These are phyloP conservation scores for Vanderwaltozyma tropicalis DNA, from an alignment of 805 yeast species.

Conservation along the genomic window DNA sequence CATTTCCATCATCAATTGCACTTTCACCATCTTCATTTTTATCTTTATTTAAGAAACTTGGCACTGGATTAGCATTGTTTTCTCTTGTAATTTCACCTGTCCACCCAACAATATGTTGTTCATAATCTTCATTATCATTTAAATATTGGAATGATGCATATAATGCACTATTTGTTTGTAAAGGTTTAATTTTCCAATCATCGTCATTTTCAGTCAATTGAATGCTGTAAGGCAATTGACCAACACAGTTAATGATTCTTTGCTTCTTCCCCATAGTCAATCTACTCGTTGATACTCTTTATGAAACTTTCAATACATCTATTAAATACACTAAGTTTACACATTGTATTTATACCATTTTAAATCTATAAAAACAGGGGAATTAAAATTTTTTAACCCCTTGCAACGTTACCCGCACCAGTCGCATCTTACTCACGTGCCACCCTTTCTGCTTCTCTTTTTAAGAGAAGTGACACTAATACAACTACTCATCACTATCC, in stretches of 20 bases:
- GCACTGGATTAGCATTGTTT: neutral
- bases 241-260: constrained; percentile 29
- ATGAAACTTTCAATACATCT: too few relatives aligned
- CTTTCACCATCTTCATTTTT: neutral
- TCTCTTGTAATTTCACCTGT: constrained; percentile 64
- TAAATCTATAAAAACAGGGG: too few relatives aligned
- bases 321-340: too few relatives aligned
- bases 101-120: constrained; percentile 86
- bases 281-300: neutral
- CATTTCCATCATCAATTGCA: neutral
- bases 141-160: constrained; percentile 64
- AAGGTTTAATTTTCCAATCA: constrained; percentile 48
- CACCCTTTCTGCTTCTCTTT: too few relatives aligned
- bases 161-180: constrained; percentile 78
- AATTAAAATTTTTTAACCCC: too few relatives aligned
- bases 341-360: too few relatives aligned
- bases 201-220: constrained; percentile 23
- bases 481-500: too few relatives aligned
- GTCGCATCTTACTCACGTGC: too few relatives aligned
- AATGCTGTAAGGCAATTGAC: constrained; percentile 29
- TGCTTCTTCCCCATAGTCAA: constrained; percentile 12
- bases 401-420: too few relatives aligned
- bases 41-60: neutral
- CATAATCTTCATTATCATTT: constrained; percentile 60
- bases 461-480: too few relatives aligned